A percentile compares a stretch with the other conserved stretches of the same genome.
These are phyloP conservation scores for Melanogaster broomeanus DNA, from an alignment of 768 basidiomycete genomes.

Conservation along the genomic window DNA sequence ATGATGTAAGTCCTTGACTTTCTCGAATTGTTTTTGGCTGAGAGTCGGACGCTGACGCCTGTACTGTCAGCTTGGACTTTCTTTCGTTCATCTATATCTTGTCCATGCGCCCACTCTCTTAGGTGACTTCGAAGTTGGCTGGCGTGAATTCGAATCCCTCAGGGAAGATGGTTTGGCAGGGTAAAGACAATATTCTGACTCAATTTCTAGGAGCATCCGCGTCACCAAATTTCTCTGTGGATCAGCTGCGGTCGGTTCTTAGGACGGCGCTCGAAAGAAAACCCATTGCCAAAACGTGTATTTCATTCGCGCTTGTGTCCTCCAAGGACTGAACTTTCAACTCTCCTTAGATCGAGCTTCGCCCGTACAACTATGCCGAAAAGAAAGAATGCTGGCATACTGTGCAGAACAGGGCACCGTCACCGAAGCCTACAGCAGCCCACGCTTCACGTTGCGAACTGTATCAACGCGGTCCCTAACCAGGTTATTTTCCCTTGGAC, in stretches of 20 bases:
- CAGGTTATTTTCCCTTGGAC: conserved; percentile 76
- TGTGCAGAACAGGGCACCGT: conserved; percentile 59
- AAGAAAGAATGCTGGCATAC: conserved; percentile 56
- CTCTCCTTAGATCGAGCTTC: conserved; percentile 56
- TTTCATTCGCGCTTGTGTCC: not conserved
- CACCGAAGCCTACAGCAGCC: conserved; percentile 65
- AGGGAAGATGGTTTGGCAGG: conserved; percentile 42
- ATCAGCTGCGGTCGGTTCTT: conserved; percentile 53
- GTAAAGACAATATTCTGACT: conserved; percentile 10
- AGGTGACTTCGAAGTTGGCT: conserved; percentile 40
- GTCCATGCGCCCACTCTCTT: no score
- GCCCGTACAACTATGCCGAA: conserved; percentile 70
- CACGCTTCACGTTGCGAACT: conserved; percentile 47
- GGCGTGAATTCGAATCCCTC: conserved; percentile 59
- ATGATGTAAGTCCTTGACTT: conserved; percentile 35
- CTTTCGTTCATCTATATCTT: conserved; percentile 3
- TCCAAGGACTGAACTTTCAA: not conserved
- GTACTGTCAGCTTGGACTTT: conserved; percentile 3
- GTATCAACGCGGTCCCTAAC: conserved; percentile 54
- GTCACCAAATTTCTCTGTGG: conserved; percentile 67
- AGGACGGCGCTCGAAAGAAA: conserved; percentile 52
- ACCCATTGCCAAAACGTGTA: conserved; percentile 75
- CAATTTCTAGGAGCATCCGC: conserved; percentile 58
- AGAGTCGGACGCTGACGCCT: no score
- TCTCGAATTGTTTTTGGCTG: not conserved